These are phyloP conservation scores for Scalesia atractyloides DNA, from an alignment of 129 eudicot genomes.

Conservation along the genomic window DNA sequence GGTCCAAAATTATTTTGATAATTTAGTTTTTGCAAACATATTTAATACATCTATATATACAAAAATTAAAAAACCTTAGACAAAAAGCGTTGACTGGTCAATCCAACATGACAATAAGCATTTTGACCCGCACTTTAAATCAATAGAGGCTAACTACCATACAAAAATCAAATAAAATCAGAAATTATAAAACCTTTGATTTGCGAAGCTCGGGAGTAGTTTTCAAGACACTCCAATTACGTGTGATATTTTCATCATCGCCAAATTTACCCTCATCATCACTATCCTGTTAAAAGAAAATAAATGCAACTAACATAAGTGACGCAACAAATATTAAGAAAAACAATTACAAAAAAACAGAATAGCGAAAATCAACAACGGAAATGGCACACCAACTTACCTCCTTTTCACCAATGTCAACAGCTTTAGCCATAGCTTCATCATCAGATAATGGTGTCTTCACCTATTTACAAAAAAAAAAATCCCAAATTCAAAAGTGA, in stretches of 20 bases:
- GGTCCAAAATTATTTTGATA: not conserved
- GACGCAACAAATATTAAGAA: not conserved
- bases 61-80: not conserved
- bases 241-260: constrained; percentile 70
- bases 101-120: not conserved
- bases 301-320: constrained; percentile 7
- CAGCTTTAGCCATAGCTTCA: constrained; percentile 97
- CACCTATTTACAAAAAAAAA: constrained; percentile 39
- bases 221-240: constrained; percentile 93
- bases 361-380: not conserved
- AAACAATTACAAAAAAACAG: not conserved
- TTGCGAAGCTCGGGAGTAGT: constrained; percentile 81
- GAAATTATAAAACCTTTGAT: constrained; percentile 59
- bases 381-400: constrained; percentile 41
- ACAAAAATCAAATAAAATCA: not conserved
- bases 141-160: not conserved
- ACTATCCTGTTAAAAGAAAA: constrained; percentile 50
- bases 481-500: constrained; percentile 18
- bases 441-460: constrained; percentile 49
- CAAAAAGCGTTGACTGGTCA: not conserved
- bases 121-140: not conserved
- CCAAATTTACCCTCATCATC: constrained; percentile 64
- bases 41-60: not conserved
- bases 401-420: constrained; percentile 97
- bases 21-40: not conserved